Base-by-base conservation (phyloP, 306 rosid genomes). In the Urtica urens region DNA sequence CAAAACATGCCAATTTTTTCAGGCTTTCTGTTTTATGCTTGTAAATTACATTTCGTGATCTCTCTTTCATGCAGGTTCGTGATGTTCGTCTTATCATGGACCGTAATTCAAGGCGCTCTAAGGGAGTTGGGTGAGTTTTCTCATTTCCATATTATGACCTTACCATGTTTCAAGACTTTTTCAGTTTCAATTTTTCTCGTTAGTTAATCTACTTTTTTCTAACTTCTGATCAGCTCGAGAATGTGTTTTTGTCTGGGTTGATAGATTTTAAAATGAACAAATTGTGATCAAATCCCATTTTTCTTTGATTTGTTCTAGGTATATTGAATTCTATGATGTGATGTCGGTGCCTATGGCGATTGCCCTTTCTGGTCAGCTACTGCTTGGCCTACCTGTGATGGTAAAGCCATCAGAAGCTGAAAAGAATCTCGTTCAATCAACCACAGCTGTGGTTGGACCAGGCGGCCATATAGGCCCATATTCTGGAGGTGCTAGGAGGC, bases 291-390 rank as follows among this genome's bases (percentile, higher is more conserved):
- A 29, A 1, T 56, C 13, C 13, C 37, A 8, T 31, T 13, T 31
- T 35, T 13, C n/a, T 35, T 35, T 13, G n/a, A 10, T 13, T 33
- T 9, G 23, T 42, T 71, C 42, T 64, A 90, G 97, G 76, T 90
- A 88, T 69, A 82, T 90, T 45, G 97, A 90, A 70, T 90, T 90
- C 62, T 86, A 78, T 39, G 97, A 90, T 71, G 79, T 63, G 38
- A 90, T 90, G 97, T 84, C 97, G 47, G 97, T 90, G 42, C 97
- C 97, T 46, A 90, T 90, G 97, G 95, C 97, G 30, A 90, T 90
- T 58, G 97, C 97, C 31, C 93, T 90, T 48, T 81, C 97, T 30
- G 93, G 97, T 28, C 97, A 84, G 75, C 81, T 73, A 49, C 78
- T 90, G 60, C 94, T 77, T 37, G 69, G 94, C 65, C 86, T 74